Percentiles rank a stretch among this genome's conserved stretches.
These are phyloP conservation scores for Auricularia sp. DNA, from an alignment of 768 basidiomycete species.

Conservation along the genomic window DNA sequence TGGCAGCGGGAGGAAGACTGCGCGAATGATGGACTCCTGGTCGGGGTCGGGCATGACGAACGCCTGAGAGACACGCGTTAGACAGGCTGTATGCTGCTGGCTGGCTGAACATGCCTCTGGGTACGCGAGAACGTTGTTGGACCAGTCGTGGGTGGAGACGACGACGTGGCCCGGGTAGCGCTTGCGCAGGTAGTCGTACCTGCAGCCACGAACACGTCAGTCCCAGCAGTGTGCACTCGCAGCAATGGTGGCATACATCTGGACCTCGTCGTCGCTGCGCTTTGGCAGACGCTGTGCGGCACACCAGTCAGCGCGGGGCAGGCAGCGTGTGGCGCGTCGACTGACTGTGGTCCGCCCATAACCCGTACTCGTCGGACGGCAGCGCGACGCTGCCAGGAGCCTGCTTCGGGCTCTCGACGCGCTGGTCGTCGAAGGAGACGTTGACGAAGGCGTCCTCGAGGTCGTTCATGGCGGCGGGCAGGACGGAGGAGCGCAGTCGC, in stretches of 20 bases:
- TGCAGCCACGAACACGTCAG: conserved; percentile 5
- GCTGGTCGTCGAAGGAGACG: conserved; percentile 30
- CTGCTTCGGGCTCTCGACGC: conserved; percentile 1
- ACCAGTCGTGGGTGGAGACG: conserved; percentile 38
- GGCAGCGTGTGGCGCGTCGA: not conserved
- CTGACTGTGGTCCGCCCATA: conserved; percentile 45
- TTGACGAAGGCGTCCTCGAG: conserved; percentile 35
- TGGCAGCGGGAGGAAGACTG: conserved; percentile 38
- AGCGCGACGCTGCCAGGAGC: not conserved
- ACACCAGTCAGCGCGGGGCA: not conserved
- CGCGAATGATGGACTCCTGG: conserved; percentile 36
- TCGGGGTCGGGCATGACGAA: not conserved
- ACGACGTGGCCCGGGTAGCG: conserved; percentile 55
- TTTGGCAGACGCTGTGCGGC: conserved; percentile 40
- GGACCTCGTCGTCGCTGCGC: conserved; percentile 33
- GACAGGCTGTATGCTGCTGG: not conserved
- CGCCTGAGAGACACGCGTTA: not conserved
- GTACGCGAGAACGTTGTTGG: conserved; percentile 28
- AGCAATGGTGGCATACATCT: conserved; percentile 28
- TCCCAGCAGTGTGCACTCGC: not conserved
- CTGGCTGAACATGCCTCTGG: not conserved
- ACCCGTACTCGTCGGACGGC: conserved; percentile 32
- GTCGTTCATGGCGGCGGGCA: not conserved
- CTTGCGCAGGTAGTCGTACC: conserved; percentile 28
- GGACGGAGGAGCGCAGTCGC: not conserved